Evolutionary conservation across 306 rosid genomes (phyloP).

Genomic region (Medicago truncatula): MtrunA17r5.0-ANR NC_053042.1:744001-744500

Average conservation of each 20-base stretch:
- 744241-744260: conserved; percentile 13
- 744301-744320: conserved; percentile 27
- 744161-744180: conserved; percentile 43
- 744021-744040: neutral
- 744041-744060: conserved; percentile 6
- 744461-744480: conserved; percentile 24
- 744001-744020: neutral
- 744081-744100: neutral
- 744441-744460: conserved; percentile 33
- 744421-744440: conserved; percentile 44
- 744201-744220: conserved; percentile 15
- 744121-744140: too few relatives aligned
- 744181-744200: conserved; percentile 32
- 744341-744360: neutral
- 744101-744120: neutral
- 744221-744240: conserved; percentile 51
- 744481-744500: conserved; percentile 40
- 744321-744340: conserved; percentile 6
- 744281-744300: neutral
- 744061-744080: neutral
- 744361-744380: conserved; percentile 12
- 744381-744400: conserved; percentile 2
- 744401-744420: conserved; percentile 16
- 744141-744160: neutral
- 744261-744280: conserved; percentile 34